phyloP scores from a whole-genome alignment of 805 yeast genomes.

The Lipomyces yamanashiensis region DNA sequence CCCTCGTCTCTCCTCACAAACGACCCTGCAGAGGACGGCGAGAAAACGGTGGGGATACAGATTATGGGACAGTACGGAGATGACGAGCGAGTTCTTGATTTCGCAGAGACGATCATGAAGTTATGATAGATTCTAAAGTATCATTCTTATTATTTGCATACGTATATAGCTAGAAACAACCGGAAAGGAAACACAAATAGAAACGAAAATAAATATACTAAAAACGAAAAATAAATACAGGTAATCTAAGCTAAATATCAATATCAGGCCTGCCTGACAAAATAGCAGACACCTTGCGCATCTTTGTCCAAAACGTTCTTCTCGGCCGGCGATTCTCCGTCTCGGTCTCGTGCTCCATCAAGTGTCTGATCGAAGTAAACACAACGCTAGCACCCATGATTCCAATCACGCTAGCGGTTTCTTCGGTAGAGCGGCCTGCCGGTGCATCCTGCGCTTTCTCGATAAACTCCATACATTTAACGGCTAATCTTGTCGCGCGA shows the following conservation, averaged over 20 bases:
- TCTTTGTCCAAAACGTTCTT: conserved; percentile 77
- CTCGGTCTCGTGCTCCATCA: conserved; percentile 89
- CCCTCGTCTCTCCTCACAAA: conserved; percentile 5
- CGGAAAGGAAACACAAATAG: not conserved
- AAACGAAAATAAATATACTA: not conserved
- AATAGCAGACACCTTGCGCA: conserved; percentile 58
- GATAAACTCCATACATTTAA: conserved; percentile 84
- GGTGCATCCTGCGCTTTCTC: conserved; percentile 54
- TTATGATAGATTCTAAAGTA: not conserved
- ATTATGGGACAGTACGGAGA: conserved; percentile 85
- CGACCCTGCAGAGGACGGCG: conserved; percentile 32
- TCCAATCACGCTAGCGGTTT: conserved; percentile 83
- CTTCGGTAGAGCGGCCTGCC: conserved; percentile 32
- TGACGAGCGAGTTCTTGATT: conserved; percentile 64
- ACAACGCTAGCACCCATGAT: conserved; percentile 74
- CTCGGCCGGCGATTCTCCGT: conserved; percentile 83
- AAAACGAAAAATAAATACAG: not conserved
- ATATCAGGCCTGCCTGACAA: conserved; percentile 27
- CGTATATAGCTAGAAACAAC: no score
- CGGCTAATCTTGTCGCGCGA: conserved; percentile 85
- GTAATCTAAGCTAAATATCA: not conserved
- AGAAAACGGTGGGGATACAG: conserved; percentile 69
- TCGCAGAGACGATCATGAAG: conserved; percentile 41
- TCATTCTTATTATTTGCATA: no score
- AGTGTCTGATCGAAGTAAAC: conserved; percentile 71